Evolutionary conservation across 345 rosid species (phyloP), one percentile per base, ranked within the genome.

Genomic region (Dimocarpus longan): DNA sequence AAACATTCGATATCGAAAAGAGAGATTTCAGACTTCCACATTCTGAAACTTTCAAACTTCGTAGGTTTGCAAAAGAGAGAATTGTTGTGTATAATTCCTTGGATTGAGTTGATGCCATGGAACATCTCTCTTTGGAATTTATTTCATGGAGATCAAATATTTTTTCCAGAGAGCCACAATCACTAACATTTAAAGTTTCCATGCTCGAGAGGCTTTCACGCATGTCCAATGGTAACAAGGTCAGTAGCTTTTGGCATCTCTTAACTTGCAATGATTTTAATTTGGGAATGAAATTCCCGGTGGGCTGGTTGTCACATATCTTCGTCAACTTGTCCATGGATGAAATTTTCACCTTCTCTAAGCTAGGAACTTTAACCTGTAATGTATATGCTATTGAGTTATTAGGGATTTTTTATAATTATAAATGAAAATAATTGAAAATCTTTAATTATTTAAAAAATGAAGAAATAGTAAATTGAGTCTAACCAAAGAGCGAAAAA

Each of bases 301-400:
- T 59, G 3, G 73, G 60, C 19, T 73, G 69, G 13, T 52, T 22
- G 16, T 73, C 57, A 75, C 78, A 78, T 48, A 50, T 39, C 22
- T 4, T 78, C 68, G 64, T 40, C 39, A 80, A 39, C 11, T 24
- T 37, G 26, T 50, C 26, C 66, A 82, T 46, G 3, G n/a, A 8
- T 1, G 0, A 0, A 4, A 82, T 59, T 4, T 1, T 10, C 63
- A 82, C 0, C 6, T 65, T 11, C 71, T 70, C 57, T 67, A 79
- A 66, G 52, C 40, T 64, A 11, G 85, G 78, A 37, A 76, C 66
- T 37, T 13, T 40, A 44, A 82, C 80, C 62, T 79, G 77, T 66
- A 52, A 42, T 60, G 3, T 10, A 5, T 21, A 7, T 43, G 37
- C 8, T 54, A 54, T 54, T 54, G 6, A 67, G 28, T 10, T 18